These are phyloP conservation scores for Pseudohyphozyma bogoriensis DNA, from an alignment of 768 basidiomycete genomes.

Conservation along the genomic window DNA sequence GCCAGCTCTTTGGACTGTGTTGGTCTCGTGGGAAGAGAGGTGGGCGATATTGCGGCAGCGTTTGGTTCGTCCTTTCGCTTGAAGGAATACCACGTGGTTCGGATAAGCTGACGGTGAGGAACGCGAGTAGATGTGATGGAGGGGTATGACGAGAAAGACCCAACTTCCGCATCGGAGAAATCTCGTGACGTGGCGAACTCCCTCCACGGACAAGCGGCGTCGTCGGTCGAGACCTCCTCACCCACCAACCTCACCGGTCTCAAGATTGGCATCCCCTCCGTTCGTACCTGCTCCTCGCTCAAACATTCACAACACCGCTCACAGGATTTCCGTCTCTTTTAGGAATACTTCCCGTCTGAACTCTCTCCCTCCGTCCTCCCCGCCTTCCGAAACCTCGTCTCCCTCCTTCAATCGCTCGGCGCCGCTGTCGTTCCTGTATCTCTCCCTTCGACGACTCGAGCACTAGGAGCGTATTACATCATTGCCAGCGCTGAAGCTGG, in stretches of 20 bases:
- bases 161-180: slow-evolving; percentile 14
- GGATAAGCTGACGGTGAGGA: not conserved
- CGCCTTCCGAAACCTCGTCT: slow-evolving; percentile 44
- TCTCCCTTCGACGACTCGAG: slow-evolving; percentile 57
- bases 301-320: not conserved
- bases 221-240: not conserved
- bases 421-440: slow-evolving; percentile 63
- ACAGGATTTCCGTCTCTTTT: not conserved
- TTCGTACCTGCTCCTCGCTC: not conserved
- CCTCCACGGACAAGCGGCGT: not conserved
- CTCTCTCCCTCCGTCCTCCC: slow-evolving; percentile 45
- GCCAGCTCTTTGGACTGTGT: slow-evolving; percentile 94
- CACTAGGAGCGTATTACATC: slow-evolving; percentile 91
- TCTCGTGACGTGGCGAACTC: not conserved
- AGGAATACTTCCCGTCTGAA: slow-evolving; percentile 64
- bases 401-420: slow-evolving; percentile 46
- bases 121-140: slow-evolving; percentile 4
- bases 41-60: slow-evolving; percentile 46
- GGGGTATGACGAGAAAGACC: slow-evolving; percentile 26
- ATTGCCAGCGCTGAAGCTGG: slow-evolving; percentile 87
- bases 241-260: slow-evolving; percentile 5
- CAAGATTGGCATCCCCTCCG: slow-evolving; percentile 16
- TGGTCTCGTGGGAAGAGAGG: slow-evolving; percentile 58
- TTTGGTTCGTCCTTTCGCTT: slow-evolving; percentile 50
- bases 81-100: not conserved